Evolutionary conservation across 129 eudicot species (phyloP).

Genomic region (Smallanthus sonchifolius): DNA sequence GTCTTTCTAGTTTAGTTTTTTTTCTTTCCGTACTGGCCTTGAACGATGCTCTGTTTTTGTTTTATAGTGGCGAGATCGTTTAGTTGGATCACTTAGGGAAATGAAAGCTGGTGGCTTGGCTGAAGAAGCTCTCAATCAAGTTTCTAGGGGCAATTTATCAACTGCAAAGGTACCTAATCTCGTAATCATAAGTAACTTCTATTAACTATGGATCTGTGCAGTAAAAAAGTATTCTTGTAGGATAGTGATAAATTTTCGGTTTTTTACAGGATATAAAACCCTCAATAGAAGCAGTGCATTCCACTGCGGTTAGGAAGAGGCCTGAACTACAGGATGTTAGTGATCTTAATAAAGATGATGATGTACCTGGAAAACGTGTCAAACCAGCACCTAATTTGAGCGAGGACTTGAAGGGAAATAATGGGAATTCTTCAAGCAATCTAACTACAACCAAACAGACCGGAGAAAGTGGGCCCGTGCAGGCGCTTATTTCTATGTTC

Average conservation of each 20-base stretch:
- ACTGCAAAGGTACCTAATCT: conserved; percentile 32
- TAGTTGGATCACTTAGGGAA: conserved; percentile 75
- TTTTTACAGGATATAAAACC: conserved; percentile 65
- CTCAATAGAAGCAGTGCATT: conserved; percentile 32
- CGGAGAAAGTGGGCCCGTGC: conserved; percentile 70
- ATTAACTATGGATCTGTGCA: neutral
- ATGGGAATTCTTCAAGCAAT: conserved; percentile 30
- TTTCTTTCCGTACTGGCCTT: neutral
- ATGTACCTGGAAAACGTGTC: conserved; percentile 63
- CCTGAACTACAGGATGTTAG: conserved; percentile 33
- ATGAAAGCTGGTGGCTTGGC: conserved; percentile 55
- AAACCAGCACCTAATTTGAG: conserved; percentile 39
- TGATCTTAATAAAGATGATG: conserved; percentile 48
- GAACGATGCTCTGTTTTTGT: conserved; percentile 3
- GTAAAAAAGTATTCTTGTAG: conserved; percentile 1
- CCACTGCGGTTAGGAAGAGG: conserved; percentile 60
- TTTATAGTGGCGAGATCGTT: conserved; percentile 86
- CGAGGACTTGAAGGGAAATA: conserved; percentile 30
- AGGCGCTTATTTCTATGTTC: conserved; percentile 85
- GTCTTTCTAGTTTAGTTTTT: neutral
- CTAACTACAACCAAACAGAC: conserved; percentile 28
- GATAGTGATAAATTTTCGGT: conserved; percentile 3
- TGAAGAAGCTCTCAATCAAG: conserved; percentile 43
- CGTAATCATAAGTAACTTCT: neutral
- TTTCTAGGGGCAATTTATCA: conserved; percentile 30